phyloP scores from a whole-genome alignment of 257 asterid species.

The Solanum paucissectum region DNA sequence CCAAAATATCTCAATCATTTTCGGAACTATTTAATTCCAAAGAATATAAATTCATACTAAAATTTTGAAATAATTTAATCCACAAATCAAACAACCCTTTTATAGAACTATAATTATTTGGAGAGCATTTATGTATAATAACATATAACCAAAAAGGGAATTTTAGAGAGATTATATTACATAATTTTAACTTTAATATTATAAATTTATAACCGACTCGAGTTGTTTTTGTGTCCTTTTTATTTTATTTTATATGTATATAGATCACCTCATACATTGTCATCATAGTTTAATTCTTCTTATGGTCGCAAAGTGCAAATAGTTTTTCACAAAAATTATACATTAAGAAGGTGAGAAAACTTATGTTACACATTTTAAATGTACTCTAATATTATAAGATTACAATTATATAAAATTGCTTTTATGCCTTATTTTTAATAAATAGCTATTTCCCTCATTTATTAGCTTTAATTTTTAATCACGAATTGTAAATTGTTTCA shows the following conservation, averaged over 20 bases:
- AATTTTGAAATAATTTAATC: neutral
- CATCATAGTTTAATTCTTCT: neutral
- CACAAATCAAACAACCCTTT: neutral
- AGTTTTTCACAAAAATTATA: neutral
- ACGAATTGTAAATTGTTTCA: neutral
- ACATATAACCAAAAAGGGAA: neutral
- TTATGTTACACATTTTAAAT: neutral
- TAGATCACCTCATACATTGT: neutral
- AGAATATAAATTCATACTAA: neutral
- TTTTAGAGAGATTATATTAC: neutral
- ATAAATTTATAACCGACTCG: neutral
- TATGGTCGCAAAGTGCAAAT: neutral
- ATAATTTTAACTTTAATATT: neutral
- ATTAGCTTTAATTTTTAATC: neutral
- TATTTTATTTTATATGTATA: neutral
- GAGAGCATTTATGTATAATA: neutral
- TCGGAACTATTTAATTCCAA: neutral
- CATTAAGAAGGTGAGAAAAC: neutral
- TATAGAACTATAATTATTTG: neutral
- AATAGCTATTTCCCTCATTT: neutral
- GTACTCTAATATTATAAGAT: neutral
- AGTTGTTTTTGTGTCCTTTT: neutral
- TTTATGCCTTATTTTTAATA: neutral
- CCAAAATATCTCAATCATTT: neutral
- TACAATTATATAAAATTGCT: neutral